Conservation (phyloP, 108 stramenopile species). For the Nitzschia sp. region DNA sequence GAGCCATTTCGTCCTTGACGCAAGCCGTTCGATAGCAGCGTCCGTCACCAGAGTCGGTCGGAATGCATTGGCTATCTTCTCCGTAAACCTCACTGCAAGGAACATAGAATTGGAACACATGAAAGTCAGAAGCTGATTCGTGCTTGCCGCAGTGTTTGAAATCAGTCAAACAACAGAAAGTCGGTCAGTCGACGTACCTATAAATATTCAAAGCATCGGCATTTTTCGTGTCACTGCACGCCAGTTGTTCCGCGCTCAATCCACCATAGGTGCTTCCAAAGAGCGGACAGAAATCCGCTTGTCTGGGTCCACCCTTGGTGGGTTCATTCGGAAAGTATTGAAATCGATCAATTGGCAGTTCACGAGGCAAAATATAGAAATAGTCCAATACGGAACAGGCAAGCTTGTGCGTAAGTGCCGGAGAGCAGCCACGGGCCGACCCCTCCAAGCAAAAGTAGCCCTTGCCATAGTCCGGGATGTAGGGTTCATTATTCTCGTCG, state of each 20-base stretch:
- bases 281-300: conserved; percentile 84
- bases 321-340: conserved; percentile 67
- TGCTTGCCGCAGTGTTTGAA: too few species aligned
- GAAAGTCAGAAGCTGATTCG: too few species aligned
- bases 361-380: conserved; percentile 45
- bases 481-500: conserved; percentile 36
- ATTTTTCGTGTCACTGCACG: conserved; percentile 59
- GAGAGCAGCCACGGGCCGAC: conserved; percentile 61
- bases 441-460: conserved; percentile 76
- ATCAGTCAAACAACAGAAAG: too few species aligned
- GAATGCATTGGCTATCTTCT: conserved; percentile 68
- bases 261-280: conserved; percentile 72
- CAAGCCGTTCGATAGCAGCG: conserved; percentile 76
- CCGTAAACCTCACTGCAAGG: conserved; percentile 66
- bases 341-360: conserved; percentile 50
- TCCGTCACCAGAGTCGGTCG: conserved; percentile 64
- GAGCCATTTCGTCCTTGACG: conserved; percentile 58
- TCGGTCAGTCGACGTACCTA: conserved; percentile 26
- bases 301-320: conserved; percentile 67
- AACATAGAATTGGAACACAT: background rate
- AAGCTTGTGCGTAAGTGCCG: conserved; percentile 74
- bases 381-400: conserved; percentile 82
- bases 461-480: conserved; percentile 55
- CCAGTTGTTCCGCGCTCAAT: conserved; percentile 53
- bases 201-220: conserved; percentile 60